Evolutionary conservation across 495 filamentous ascomycete genomes (phyloP), one percentile per base, ranked within the genome.

Genomic region (Hypoxylon trugodes): DNA sequence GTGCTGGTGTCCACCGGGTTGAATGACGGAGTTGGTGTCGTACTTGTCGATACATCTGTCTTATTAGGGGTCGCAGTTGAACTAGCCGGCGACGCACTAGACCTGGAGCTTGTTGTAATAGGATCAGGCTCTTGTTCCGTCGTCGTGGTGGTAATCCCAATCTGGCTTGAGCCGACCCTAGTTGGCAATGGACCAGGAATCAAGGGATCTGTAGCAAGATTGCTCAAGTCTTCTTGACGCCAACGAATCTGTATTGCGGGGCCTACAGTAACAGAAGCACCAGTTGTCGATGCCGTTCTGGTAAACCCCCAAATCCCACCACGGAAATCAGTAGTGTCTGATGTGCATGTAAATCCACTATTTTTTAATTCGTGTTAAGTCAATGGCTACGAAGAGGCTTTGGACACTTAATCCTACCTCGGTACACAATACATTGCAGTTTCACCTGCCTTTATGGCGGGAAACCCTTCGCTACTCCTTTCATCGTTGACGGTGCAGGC

Each of bases 171-270:
- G 2, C 8, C 26, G 10, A 6, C 41, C 7, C 3, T 24, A n/a
- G 5, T 45, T 26, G n/a, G 2, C 9, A 12, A 0, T 1, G 41
- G 2, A 13, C 68, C 71, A 13, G 73, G 71, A 10, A 68, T 72
- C 45, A 76, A 50, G 9, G 76, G 76, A 33, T 77, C 69, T 16
- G 73, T 76, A 36, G 75, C 74, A 21, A 77, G 64, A 32, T 41
- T 52, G 15, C 24, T 61, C 9, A 79, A 65, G 50, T 79, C 76
- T 10, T 67, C 59, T 9, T 73, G 70, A 6, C 59, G 68, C 75
- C 77, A 78, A 25, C 76, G 76, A 26, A 76, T 76, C 46, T 77
- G 74, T 13, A 77, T 65, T 16, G 71, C 74, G 22, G 76, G 76
- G 13, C 75, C 73, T 21, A 76, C 70, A n/a, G 73, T 79, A 1